Conservation (phyloP, 2,329 filamentous ascomycete species). For the Colletotrichum orbiculare region DNA sequence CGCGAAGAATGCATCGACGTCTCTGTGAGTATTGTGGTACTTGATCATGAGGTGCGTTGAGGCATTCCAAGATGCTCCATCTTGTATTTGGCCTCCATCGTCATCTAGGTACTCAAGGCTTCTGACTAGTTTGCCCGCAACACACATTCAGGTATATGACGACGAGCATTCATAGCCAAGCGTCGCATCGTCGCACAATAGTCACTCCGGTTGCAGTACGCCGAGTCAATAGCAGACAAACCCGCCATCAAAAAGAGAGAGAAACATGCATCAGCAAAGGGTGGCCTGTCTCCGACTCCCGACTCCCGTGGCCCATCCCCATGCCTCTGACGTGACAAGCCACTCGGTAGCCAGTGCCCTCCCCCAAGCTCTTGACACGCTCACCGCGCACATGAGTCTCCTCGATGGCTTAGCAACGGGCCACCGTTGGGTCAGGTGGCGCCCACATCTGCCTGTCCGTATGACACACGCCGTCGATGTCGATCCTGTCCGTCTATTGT, state of each 20-base stretch:
- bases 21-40: background rate
- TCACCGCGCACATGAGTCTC: background rate
- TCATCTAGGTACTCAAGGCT: background rate
- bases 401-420: background rate
- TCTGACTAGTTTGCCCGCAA: background rate
- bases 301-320: background rate
- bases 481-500: background rate
- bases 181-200: constrained; percentile 16
- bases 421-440: no score
- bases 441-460: no score
- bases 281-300: constrained; percentile 12
- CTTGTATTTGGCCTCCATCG: no score
- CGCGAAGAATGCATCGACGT: constrained; percentile 28
- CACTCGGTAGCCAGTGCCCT: background rate
- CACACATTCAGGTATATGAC: constrained; percentile 6
- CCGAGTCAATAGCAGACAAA: constrained; percentile 6
- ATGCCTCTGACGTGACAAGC: constrained; percentile 8
- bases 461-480: no score
- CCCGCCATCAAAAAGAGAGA: constrained; percentile 1
- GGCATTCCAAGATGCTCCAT: background rate
- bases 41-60: background rate
- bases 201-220: constrained; percentile 2
- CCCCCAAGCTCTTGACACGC: no score
- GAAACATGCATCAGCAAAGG: constrained; percentile 1
- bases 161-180: constrained; percentile 8